These are phyloP conservation scores for Thymus quinquecostatus DNA, from an alignment of 257 asterid genomes.

Conservation along the genomic window DNA sequence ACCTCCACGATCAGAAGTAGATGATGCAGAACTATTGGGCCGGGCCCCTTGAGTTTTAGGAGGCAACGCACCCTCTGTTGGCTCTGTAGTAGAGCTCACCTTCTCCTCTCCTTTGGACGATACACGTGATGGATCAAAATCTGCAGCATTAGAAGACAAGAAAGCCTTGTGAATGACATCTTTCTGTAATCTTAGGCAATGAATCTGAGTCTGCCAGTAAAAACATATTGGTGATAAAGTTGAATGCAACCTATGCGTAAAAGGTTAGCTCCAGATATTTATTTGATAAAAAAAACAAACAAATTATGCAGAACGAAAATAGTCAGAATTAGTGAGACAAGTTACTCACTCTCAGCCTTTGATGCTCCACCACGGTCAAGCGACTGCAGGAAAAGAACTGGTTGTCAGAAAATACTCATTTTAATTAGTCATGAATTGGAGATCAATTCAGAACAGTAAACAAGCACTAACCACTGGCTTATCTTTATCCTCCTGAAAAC, in stretches of 20 bases:
- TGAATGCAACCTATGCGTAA: constrained; percentile 23
- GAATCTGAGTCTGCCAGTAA: constrained; percentile 45
- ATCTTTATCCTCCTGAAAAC: constrained; percentile 47
- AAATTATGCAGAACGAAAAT: constrained; percentile 16
- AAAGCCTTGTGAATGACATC: constrained; percentile 55
- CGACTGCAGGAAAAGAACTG: constrained; percentile 46
- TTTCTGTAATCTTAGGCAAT: constrained; percentile 37
- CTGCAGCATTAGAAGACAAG: constrained; percentile 63
- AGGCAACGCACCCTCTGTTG: constrained; percentile 45
- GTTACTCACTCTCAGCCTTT: constrained; percentile 70
- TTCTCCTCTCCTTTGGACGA: constrained; percentile 64
- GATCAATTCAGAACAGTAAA: constrained; percentile 27
- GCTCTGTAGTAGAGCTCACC: constrained; percentile 47
- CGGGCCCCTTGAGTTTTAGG: constrained; percentile 55
- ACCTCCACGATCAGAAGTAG: constrained; percentile 73
- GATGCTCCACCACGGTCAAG: constrained; percentile 47
- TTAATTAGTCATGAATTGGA: constrained; percentile 20
- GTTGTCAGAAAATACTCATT: constrained; percentile 13
- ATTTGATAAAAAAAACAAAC: background rate
- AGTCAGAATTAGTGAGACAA: constrained; percentile 32
- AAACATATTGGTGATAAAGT: constrained; percentile 17
- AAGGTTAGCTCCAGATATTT: background rate
- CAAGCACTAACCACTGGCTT: constrained; percentile 50
- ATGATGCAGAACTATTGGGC: constrained; percentile 68
- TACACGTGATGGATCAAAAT: constrained; percentile 53